Percentiles rank a stretch among this genome's conserved stretches.
Evolutionary conservation across 148 eudicot genomes (phyloP).

Genomic region (Rhododendron ferrugineum): DNA sequence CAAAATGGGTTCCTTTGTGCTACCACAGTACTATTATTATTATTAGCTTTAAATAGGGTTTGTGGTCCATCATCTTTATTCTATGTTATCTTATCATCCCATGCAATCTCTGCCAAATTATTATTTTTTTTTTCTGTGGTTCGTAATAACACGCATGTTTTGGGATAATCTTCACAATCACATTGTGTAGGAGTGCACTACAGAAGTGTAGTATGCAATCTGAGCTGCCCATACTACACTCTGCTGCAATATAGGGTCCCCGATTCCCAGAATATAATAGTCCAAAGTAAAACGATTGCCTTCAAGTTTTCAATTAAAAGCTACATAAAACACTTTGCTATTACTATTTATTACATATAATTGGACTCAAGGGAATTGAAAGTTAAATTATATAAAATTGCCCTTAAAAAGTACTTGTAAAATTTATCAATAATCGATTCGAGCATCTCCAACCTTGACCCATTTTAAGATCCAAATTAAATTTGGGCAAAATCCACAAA

Average conservation of each 20-base stretch:
- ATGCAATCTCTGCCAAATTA: neutral
- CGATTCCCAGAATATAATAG: too few species aligned
- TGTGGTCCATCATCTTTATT: neutral
- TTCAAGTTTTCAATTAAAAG: neutral
- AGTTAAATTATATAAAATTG: too few species aligned
- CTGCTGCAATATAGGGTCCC: neutral
- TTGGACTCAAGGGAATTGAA: too few species aligned
- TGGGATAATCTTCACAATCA: neutral
- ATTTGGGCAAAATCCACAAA: too few species aligned
- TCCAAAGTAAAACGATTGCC: neutral
- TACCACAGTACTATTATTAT: neutral
- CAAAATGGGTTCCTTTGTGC: conserved; percentile 1
- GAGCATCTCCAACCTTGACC: too few species aligned
- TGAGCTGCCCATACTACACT: neutral
- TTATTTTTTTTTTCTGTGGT: neutral
- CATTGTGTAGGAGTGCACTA: too few species aligned
- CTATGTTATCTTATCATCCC: neutral
- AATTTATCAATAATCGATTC: too few species aligned
- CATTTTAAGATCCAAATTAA: too few species aligned
- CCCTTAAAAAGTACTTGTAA: too few species aligned
- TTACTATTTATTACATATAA: too few species aligned
- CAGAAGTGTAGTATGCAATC: too few species aligned
- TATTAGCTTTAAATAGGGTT: neutral
- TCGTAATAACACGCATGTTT: neutral
- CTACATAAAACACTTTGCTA: too few species aligned